phyloP scores from a whole-genome alignment of 371 early-diverging fungal genomes.

The Syncephalastrum sp. region DNA sequence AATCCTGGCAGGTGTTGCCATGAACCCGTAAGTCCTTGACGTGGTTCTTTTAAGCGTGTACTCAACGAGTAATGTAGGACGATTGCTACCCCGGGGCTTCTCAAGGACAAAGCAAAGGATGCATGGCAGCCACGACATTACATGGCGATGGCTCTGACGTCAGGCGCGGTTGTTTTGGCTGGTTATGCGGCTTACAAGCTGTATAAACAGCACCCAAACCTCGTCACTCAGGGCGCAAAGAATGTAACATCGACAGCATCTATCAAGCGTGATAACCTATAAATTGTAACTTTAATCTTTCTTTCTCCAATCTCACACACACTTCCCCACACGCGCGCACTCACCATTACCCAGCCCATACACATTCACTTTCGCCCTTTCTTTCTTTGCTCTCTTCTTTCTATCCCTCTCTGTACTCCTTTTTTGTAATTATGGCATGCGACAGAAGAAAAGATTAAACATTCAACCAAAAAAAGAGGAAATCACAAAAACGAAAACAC shows the following conservation, averaged over 20 bases:
- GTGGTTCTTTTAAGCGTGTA: background rate
- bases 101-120: slow-evolving; percentile 39
- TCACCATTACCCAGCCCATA: no score
- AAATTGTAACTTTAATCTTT: slow-evolving; percentile 10
- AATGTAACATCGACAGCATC: slow-evolving; percentile 18
- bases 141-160: slow-evolving; percentile 34
- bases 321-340: no score
- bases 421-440: slow-evolving; percentile 11
- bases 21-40: slow-evolving; percentile 71
- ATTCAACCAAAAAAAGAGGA: no score
- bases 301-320: no score
- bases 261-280: slow-evolving; percentile 24
- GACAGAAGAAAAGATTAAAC: slow-evolving; percentile 7
- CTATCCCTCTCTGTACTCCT: background rate
- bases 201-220: slow-evolving; percentile 33
- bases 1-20: slow-evolving; percentile 79
- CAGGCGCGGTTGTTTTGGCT: slow-evolving; percentile 42
- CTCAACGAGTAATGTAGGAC: slow-evolving; percentile 14
- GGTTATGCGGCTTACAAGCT: slow-evolving; percentile 42
- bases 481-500: no score
- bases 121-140: slow-evolving; percentile 40
- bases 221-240: slow-evolving; percentile 15
- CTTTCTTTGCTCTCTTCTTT: no score
- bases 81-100: slow-evolving; percentile 45
- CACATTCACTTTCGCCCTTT: no score